Conservation (phyloP, 176 grass and related monocot species). For the Oryza meridionalis region DNA sequence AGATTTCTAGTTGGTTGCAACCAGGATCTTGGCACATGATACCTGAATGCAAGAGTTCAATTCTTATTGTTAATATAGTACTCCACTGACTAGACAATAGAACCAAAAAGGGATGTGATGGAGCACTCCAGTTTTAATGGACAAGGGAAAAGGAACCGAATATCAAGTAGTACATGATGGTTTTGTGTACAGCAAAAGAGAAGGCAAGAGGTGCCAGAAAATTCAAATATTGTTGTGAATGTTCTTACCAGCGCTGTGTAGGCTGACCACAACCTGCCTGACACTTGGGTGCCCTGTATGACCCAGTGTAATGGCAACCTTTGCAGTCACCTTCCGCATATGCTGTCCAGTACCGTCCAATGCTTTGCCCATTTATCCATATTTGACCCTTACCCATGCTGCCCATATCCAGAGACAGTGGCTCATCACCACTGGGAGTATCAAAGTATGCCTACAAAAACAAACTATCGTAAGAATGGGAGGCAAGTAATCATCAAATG, state of each 20-base stretch:
- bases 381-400: conserved; percentile 98
- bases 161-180: neutral
- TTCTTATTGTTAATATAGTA: conserved; percentile 12
- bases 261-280: conserved; percentile 79
- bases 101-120: neutral
- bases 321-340: conserved; percentile 83
- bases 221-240: neutral
- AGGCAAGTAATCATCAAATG: conserved; percentile 15
- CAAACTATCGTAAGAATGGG: conserved; percentile 9
- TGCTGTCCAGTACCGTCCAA: conserved; percentile 82
- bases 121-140: neutral
- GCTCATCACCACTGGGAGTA: conserved; percentile 81
- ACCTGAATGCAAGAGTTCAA: conserved; percentile 60
- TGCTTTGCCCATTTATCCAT: conserved; percentile 98
- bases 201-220: neutral
- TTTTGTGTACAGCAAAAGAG: conserved; percentile 11
- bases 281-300: conserved; percentile 79
- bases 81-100: neutral
- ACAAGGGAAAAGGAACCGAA: neutral
- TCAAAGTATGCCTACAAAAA: conserved; percentile 82
- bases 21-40: conserved; percentile 96
- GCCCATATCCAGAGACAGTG: conserved; percentile 94
- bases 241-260: conserved; percentile 89
- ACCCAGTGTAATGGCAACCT: conserved; percentile 67
- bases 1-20: conserved; percentile 82